Evolutionary conservation across 2,329 filamentous ascomycete genomes (phyloP).

Genomic region (Dothistroma pini): DNA sequence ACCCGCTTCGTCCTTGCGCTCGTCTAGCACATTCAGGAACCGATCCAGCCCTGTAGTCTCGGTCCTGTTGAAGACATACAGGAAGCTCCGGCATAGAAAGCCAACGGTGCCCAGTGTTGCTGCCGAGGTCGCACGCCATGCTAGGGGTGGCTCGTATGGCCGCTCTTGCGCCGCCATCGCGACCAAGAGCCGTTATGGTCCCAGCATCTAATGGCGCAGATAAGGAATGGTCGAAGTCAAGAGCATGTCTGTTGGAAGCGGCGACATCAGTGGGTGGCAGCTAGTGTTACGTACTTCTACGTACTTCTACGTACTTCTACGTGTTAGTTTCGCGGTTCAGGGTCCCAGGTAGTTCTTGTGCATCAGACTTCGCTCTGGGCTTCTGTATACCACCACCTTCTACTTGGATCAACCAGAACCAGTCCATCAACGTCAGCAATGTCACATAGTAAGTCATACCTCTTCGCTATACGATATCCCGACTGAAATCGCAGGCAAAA

Average conservation of each 20-base stretch:
- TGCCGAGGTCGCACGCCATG: constrained; percentile 72
- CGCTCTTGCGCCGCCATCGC: constrained; percentile 43
- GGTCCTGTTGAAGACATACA: constrained; percentile 69
- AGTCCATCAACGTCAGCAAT: background rate
- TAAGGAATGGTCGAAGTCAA: background rate
- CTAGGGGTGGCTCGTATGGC: constrained; percentile 55
- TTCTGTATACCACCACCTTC: no score
- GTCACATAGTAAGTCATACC: constrained; percentile 15
- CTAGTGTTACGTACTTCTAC: no score
- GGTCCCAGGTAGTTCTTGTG: background rate
- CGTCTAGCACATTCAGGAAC: constrained; percentile 73
- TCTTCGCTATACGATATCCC: background rate
- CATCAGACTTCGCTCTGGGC: no score
- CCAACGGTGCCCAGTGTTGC: constrained; percentile 71
- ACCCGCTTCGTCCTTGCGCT: constrained; percentile 61
- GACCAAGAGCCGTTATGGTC: constrained; percentile 2
- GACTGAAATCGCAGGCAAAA: constrained; percentile 52
- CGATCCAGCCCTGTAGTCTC: constrained; percentile 72
- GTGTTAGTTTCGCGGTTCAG: background rate
- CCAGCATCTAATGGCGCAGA: background rate
- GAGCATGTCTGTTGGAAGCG: background rate
- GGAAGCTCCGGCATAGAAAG: constrained; percentile 66
- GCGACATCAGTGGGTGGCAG: background rate
- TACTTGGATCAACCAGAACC: background rate
- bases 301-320: no score